Conservation (phyloP, 106 monocot genomes). For the Amphibolis antarctica region DNA sequence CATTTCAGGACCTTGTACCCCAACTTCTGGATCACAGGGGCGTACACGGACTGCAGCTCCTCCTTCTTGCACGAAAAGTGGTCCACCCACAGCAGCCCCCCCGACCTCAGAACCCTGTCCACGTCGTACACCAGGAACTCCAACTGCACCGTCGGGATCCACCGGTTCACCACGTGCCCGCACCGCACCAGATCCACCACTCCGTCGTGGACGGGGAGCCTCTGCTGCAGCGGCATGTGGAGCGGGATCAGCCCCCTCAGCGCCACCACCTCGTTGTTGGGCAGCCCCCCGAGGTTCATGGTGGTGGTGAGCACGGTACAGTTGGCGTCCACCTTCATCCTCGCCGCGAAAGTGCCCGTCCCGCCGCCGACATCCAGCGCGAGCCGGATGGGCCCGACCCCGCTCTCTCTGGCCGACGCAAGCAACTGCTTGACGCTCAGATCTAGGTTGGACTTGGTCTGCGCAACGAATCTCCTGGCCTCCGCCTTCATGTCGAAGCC, state of each 20-base stretch:
- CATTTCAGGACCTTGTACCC: slow-evolving; percentile 76
- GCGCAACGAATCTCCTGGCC: slow-evolving; percentile 31
- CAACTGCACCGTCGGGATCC: slow-evolving; percentile 59
- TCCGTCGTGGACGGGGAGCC: slow-evolving; percentile 68
- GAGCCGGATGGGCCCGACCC: slow-evolving; percentile 42
- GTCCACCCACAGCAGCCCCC: slow-evolving; percentile 79
- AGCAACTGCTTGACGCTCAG: slow-evolving; percentile 63
- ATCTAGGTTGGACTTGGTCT: slow-evolving; percentile 48
- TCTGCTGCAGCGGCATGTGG: slow-evolving; percentile 82
- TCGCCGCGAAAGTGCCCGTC: slow-evolving; percentile 52
- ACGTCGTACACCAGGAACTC: slow-evolving; percentile 81
- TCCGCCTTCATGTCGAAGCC: slow-evolving; percentile 32
- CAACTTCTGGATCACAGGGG: slow-evolving; percentile 39
- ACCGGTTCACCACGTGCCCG: slow-evolving; percentile 91
- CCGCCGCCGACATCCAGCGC: slow-evolving; percentile 76
- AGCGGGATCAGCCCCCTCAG: slow-evolving; percentile 58
- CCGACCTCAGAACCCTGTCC: slow-evolving; percentile 64
- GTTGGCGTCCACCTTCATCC: slow-evolving; percentile 31
- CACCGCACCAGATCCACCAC: slow-evolving; percentile 62
- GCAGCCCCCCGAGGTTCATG: slow-evolving; percentile 55
- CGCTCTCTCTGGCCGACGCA: slow-evolving; percentile 20
- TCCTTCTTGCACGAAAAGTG: slow-evolving; percentile 56
- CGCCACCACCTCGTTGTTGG: slow-evolving; percentile 63
- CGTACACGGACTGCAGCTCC: slow-evolving; percentile 40
- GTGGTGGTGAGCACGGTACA: slow-evolving; percentile 58